phyloP scores from a whole-genome alignment of 1,139 yeast species.

The Saccharomyces hybrid region DNA sequence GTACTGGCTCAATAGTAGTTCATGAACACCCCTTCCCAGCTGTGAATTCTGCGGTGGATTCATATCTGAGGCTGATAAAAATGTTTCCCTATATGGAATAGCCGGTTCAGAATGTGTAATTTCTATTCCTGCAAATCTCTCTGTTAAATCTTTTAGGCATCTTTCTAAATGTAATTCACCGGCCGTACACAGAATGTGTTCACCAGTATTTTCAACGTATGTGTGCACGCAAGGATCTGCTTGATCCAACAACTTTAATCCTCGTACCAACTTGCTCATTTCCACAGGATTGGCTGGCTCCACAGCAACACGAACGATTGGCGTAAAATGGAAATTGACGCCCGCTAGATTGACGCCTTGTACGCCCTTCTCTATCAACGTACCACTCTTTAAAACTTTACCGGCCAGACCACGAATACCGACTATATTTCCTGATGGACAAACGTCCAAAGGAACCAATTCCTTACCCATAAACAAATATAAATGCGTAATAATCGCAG shows the following conservation, averaged over 20 bases:
- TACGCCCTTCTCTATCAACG: slow-evolving; percentile 47
- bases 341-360: slow-evolving; percentile 67
- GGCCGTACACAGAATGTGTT: slow-evolving; percentile 86
- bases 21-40: slow-evolving; percentile 37
- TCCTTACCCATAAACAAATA: slow-evolving; percentile 91
- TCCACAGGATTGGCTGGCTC: slow-evolving; percentile 87
- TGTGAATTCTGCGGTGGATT: slow-evolving; percentile 36
- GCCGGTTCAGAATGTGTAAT: slow-evolving; percentile 85
- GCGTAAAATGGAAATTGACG: slow-evolving; percentile 58
- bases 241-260: slow-evolving; percentile 67
- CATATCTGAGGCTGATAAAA: slow-evolving; percentile 43
- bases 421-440: slow-evolving; percentile 92
- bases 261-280: slow-evolving; percentile 66
- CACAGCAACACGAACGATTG: slow-evolving; percentile 87
- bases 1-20: slow-evolving; percentile 42
- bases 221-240: slow-evolving; percentile 94
- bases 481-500: slow-evolving; percentile 53
- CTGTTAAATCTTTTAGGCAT: slow-evolving; percentile 79
- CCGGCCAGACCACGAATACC: slow-evolving; percentile 91
- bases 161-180: slow-evolving; percentile 91
- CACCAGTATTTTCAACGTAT: slow-evolving; percentile 80
- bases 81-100: slow-evolving; percentile 89
- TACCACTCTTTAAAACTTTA: slow-evolving; percentile 76
- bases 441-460: slow-evolving; percentile 62
- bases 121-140: slow-evolving; percentile 87